Percentiles rank a stretch among this genome's conserved stretches.
These are phyloP conservation scores for Chlamydomonas sphaeroides DNA, from an alignment of 139 green algal species.

Conservation along the genomic window DNA sequence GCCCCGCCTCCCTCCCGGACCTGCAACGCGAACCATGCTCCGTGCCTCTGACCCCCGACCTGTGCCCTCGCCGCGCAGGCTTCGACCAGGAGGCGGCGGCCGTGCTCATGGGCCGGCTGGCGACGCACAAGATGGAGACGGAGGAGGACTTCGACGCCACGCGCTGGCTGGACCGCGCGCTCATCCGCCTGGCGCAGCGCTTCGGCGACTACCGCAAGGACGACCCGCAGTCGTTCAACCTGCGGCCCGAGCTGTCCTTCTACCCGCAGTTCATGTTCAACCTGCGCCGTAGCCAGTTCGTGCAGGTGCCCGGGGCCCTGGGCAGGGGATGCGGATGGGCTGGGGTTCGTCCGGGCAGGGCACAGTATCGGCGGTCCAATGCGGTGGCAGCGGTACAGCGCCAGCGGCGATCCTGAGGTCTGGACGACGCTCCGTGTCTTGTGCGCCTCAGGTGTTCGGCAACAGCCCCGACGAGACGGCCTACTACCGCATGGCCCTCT, in stretches of 20 bases:
- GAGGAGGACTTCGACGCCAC: slow-evolving; percentile 98
- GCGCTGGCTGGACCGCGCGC: slow-evolving; percentile 89
- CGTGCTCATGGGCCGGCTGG: slow-evolving; percentile 86
- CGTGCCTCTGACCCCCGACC: no score
- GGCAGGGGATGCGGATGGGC: not conserved
- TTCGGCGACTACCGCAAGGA: slow-evolving; percentile 83
- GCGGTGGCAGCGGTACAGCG: no score
- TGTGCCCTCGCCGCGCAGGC: no score
- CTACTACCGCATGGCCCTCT: slow-evolving; percentile 90
- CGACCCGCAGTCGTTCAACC: slow-evolving; percentile 91
- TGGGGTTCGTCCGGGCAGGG: no score
- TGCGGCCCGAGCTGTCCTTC: slow-evolving; percentile 88
- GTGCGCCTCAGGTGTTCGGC: no score
- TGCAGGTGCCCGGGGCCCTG: no score
- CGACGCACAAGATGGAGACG: slow-evolving; percentile 88
- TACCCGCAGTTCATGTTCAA: slow-evolving; percentile 99
- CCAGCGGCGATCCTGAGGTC: no score
- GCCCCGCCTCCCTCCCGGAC: no score
- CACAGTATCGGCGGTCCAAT: no score
- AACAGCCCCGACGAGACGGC: slow-evolving; percentile 97
- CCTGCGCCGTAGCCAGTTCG: slow-evolving; percentile 92
- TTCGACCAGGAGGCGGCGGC: slow-evolving; percentile 98
- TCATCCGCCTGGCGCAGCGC: slow-evolving; percentile 78
- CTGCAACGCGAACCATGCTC: no score
- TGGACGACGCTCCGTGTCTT: no score